Percentiles rank a stretch among this genome's conserved stretches.
Evolutionary conservation across 2,329 filamentous ascomycete species (phyloP).

Genomic region (Dactylellina parvicollis): DNA sequence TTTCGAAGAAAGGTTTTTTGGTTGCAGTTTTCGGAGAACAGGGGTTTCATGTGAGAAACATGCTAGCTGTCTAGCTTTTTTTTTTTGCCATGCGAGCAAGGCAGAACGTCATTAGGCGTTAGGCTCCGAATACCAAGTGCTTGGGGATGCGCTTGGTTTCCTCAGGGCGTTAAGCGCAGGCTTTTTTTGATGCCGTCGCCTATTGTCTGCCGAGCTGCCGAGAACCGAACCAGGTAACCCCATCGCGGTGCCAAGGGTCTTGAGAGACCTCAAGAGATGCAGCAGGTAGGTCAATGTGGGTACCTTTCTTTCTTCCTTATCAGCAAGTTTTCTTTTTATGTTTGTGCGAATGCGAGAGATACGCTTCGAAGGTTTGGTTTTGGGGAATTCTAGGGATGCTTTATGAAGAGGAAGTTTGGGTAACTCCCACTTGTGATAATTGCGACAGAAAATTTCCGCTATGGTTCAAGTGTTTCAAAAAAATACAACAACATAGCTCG

Average conservation of each 20-base stretch:
- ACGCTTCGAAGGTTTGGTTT: background rate
- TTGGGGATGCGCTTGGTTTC: constrained; percentile 29
- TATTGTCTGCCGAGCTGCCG: constrained; percentile 30
- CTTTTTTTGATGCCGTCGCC: constrained; percentile 31
- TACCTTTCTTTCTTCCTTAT: too few species aligned
- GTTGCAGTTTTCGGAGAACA: constrained; percentile 11
- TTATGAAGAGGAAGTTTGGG: too few species aligned
- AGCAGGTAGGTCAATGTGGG: constrained; percentile 25
- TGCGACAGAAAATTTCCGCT: constrained; percentile 16
- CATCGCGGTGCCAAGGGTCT: constrained; percentile 10
- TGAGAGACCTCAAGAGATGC: background rate
- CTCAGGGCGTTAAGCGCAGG: constrained; percentile 13
- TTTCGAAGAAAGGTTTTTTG: background rate
- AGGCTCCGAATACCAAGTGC: constrained; percentile 43
- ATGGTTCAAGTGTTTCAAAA: background rate
- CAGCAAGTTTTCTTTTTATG: too few species aligned
- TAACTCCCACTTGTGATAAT: background rate
- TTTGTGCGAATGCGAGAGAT: background rate
- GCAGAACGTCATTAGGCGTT: constrained; percentile 32
- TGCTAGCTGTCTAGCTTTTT: background rate
- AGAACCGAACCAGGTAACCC: constrained; percentile 34
- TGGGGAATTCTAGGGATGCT: background rate
- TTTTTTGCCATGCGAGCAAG: constrained; percentile 1
- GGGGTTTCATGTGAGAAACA: constrained; percentile 28
- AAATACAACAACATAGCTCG: constrained; percentile 11